Evolutionary conservation across 2,329 filamentous ascomycete genomes (phyloP).

Genomic region (Leptographium galeiforme): DNA sequence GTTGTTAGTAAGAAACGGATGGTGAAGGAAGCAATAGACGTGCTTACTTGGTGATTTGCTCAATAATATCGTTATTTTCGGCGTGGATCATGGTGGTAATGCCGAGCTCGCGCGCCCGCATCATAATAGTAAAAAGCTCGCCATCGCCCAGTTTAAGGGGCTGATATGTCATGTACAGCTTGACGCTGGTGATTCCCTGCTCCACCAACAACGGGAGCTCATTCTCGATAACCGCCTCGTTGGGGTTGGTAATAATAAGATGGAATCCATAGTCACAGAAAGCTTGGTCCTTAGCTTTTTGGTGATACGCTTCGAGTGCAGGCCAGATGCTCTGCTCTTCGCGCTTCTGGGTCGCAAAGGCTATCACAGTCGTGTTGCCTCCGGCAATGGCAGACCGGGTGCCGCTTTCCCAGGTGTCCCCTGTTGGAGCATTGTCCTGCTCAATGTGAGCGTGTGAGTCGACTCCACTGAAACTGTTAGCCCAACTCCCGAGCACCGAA

Average conservation of each 20-base stretch:
- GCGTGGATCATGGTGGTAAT: constrained; percentile 46
- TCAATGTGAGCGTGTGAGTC: constrained; percentile 24
- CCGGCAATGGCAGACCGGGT: constrained; percentile 41
- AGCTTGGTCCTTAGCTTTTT: constrained; percentile 46
- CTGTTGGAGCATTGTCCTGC: constrained; percentile 18
- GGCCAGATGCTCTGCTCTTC: constrained; percentile 36
- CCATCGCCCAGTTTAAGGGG: constrained; percentile 33
- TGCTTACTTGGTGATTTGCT: constrained; percentile 14
- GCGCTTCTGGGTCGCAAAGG: constrained; percentile 40
- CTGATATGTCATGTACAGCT: constrained; percentile 40
- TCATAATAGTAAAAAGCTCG: constrained; percentile 36
- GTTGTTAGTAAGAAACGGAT: background rate
- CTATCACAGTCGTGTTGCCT: constrained; percentile 44
- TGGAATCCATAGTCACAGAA: constrained; percentile 47
- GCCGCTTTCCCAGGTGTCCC: constrained; percentile 26
- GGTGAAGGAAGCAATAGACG: no score
- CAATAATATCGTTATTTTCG: constrained; percentile 51
- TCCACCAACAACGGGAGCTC: constrained; percentile 26
- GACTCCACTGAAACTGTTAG: constrained; percentile 16
- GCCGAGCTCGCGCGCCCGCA: constrained; percentile 28
- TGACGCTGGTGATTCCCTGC: constrained; percentile 30
- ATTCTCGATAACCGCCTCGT: constrained; percentile 23
- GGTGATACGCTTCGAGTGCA: constrained; percentile 59
- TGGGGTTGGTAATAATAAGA: constrained; percentile 33
- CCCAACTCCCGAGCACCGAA: background rate